Evolutionary conservation across 352 stramenopile genomes (phyloP), one percentile per base, ranked within the genome.

Genomic region (Globisporangium iwayamae): DNA sequence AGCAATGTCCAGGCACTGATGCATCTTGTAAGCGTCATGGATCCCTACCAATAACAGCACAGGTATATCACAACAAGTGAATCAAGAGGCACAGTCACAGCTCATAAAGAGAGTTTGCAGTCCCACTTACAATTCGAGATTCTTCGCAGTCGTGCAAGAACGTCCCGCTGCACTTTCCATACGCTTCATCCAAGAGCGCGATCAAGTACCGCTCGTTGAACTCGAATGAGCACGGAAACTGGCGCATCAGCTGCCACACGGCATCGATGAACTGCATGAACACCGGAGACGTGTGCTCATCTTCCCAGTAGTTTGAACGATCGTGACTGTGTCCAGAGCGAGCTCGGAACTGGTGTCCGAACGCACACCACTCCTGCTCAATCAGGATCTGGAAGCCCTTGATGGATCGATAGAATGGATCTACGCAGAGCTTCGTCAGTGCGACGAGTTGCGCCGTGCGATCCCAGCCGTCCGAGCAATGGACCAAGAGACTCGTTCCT

Each of bases 231-330:
- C 94, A 94, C 11, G 97, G 97, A 56, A 97, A 99, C 58, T 99
- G 96, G 48, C 93, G 87, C 46, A 98, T 87, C 18, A 99, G 75
- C 80, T 99, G 97, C 83, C 93, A 99, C 16, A 99, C 91, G 39
- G 94, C 98, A 78, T 99, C 98, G 10, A 99, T 73, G 68, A 99
- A 99, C 76, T 99, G 97, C 58, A 99, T 78, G 73, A 99, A 99
- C 34, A 99, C 96, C 4, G 98, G 98, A 9, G 97, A 99, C 11
- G 96, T 90, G 73, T 98, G 91, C 45, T 98, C 94, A 59, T 99
- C 97, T 62, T 99, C 95, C 78, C 85, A 93, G 56, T 98, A 97
- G 36, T 69, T 83, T 18, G 74, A 73, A 50, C 72, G 75, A 11
- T 83, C 79, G n/a, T 76, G 76, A 0, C 75, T 74, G 58, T 88